A percentile compares a stretch with the other conserved stretches of the same genome.
Conservation (phyloP, 2,329 filamentous ascomycete species). For the Teratosphaeria epicoccoides region DNA sequence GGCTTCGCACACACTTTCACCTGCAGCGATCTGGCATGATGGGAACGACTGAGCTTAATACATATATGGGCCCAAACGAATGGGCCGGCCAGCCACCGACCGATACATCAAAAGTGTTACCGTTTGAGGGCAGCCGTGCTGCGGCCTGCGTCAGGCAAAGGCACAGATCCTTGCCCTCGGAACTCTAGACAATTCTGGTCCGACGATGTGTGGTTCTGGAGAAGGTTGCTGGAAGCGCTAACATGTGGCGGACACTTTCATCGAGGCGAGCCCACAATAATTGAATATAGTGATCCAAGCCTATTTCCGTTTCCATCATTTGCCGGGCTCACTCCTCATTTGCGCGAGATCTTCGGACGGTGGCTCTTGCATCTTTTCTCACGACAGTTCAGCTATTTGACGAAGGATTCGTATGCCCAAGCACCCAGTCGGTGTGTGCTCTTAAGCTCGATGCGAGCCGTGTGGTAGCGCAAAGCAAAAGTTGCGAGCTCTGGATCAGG, state of each 20-base stretch:
- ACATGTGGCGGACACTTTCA: neutral
- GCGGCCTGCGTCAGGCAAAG: neutral
- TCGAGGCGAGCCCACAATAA: neutral
- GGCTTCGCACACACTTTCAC: neutral
- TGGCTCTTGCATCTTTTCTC: neutral
- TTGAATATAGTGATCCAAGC: neutral
- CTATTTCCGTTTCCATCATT: neutral
- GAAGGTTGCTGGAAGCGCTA: neutral
- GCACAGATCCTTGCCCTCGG: neutral
- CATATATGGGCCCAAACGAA: neutral
- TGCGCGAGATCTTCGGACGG: neutral
- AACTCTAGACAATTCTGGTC: neutral
- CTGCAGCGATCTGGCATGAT: neutral
- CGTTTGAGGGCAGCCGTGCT: neutral
- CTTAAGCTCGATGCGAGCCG: neutral
- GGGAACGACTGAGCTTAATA: neutral
- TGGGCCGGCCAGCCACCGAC: neutral
- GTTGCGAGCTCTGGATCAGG: neutral
- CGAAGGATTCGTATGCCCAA: neutral
- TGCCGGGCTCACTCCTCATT: neutral
- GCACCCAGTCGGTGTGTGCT: neutral
- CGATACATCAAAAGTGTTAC: neutral
- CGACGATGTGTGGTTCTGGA: neutral
- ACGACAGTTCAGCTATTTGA: neutral
- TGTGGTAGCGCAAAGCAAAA: neutral